phyloP scores from a whole-genome alignment of 2,329 filamentous ascomycete species.

The Zasmidium angulare region DNA sequence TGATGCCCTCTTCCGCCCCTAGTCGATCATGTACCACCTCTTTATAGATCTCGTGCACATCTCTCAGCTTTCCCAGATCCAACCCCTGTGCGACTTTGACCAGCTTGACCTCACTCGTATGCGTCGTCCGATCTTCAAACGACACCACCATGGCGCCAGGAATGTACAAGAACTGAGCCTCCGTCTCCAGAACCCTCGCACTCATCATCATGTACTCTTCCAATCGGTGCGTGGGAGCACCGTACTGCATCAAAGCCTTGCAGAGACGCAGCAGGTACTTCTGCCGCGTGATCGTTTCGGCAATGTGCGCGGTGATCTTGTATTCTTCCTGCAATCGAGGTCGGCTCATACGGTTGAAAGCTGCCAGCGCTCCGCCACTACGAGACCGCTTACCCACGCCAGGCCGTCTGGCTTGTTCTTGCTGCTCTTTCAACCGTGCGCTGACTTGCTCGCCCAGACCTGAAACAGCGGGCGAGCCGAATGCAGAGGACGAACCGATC shows the following conservation, averaged over 20 bases:
- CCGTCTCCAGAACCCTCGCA: constrained; percentile 81
- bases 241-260: constrained; percentile 82
- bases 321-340: constrained; percentile 51
- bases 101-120: constrained; percentile 78
- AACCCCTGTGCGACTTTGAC: constrained; percentile 68
- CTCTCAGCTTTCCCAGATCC: constrained; percentile 70
- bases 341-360: constrained; percentile 35
- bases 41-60: constrained; percentile 77
- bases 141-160: constrained; percentile 94
- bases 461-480: constrained; percentile 42
- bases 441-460: constrained; percentile 45
- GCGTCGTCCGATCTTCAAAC: constrained; percentile 72
- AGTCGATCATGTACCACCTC: constrained; percentile 76
- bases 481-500: constrained; percentile 45
- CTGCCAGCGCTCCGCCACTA: constrained; percentile 37
- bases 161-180: constrained; percentile 85
- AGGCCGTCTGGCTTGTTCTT: constrained; percentile 38
- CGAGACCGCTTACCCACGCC: constrained; percentile 24
- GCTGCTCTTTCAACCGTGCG: constrained; percentile 40
- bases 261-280: constrained; percentile 83
- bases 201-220: constrained; percentile 93
- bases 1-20: constrained; percentile 67
- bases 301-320: constrained; percentile 61
- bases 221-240: constrained; percentile 84
- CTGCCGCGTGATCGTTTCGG: constrained; percentile 73